Percentiles rank a stretch among this genome's conserved stretches.
Evolutionary conservation across 148 eudicot species (phyloP).

Genomic region (Dianthus caryophyllus): DNA sequence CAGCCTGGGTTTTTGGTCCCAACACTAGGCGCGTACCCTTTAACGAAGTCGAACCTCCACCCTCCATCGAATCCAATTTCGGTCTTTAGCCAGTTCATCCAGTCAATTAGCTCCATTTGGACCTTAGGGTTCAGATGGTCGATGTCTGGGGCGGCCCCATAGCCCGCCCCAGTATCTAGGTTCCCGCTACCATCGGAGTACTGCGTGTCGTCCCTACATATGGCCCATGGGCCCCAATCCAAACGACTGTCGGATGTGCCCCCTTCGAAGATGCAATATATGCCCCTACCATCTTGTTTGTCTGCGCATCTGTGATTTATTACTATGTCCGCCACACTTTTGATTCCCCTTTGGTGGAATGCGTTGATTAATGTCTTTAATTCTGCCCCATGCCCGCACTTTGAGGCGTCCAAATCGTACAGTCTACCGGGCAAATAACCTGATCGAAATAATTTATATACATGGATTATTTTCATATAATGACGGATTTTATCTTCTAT

Average conservation of each 20-base stretch:
- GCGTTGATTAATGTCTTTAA: no score
- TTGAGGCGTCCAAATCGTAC: no score
- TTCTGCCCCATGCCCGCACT: no score
- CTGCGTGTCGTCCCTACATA: no score
- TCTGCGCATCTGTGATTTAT: slow-evolving; percentile 19
- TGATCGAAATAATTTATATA: no score
- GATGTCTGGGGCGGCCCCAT: slow-evolving; percentile 17
- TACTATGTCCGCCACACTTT: slow-evolving; percentile 17
- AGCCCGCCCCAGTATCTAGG: slow-evolving; percentile 9
- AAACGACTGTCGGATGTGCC: slow-evolving; percentile 17
- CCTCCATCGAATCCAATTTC: slow-evolving; percentile 17
- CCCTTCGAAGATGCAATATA: slow-evolving; percentile 16
- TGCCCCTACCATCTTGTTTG: slow-evolving; percentile 12
- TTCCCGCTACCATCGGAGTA: no score
- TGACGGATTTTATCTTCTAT: no score
- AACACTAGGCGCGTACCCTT: slow-evolving; percentile 13
- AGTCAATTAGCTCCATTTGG: slow-evolving; percentile 13
- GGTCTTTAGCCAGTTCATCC: slow-evolving; percentile 12
- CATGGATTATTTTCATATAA: no score
- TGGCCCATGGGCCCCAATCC: slow-evolving; percentile 24
- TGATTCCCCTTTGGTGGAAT: slow-evolving; percentile 11
- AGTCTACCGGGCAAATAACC: slow-evolving; percentile 17
- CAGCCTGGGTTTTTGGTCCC: no score
- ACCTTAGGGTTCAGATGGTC: slow-evolving; percentile 11
- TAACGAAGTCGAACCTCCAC: slow-evolving; percentile 13